Percentiles rank a stretch among this genome's conserved stretches.
Conservation (phyloP, 2,329 filamentous ascomycete species). For the Aulographum hederae region DNA sequence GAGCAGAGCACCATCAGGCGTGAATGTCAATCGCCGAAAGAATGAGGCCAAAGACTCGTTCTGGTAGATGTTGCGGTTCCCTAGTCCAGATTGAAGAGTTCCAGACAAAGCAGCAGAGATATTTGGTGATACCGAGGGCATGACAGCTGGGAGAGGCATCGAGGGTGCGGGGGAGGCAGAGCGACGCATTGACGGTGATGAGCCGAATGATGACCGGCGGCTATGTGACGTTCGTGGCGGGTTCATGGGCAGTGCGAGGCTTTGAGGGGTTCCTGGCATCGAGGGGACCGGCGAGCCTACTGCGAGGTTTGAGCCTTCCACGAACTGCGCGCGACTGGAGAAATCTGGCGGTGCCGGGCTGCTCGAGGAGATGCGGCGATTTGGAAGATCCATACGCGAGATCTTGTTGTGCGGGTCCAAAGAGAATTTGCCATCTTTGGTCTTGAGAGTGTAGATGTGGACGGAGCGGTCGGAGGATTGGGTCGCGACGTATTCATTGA, state of each 20-base stretch:
- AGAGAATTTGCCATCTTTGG: constrained; percentile 89
- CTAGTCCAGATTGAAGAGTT: too few species aligned
- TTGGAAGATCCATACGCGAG: constrained; percentile 83
- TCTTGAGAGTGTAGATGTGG: constrained; percentile 91
- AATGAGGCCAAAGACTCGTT: constrained; percentile 97
- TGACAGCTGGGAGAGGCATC: constrained; percentile 83
- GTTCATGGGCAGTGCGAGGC: constrained; percentile 84
- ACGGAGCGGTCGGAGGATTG: constrained; percentile 96
- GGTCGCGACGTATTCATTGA: constrained; percentile 95
- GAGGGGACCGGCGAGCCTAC: constrained; percentile 75
- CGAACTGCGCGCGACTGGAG: constrained; percentile 45
- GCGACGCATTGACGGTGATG: constrained; percentile 56
- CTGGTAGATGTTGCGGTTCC: constrained; percentile 80
- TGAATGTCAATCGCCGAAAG: constrained; percentile 83
- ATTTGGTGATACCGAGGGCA: constrained; percentile 82
- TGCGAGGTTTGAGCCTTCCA: constrained; percentile 33
- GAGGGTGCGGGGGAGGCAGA: constrained; percentile 89
- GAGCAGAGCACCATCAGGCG: constrained; percentile 82
- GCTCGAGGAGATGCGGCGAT: constrained; percentile 67
- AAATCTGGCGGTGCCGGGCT: constrained; percentile 84
- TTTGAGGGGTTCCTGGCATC: constrained; percentile 83
- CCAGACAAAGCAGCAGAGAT: constrained; percentile 41
- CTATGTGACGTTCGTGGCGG: constrained; percentile 85
- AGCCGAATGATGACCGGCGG: constrained; percentile 80
- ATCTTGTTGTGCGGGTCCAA: constrained; percentile 63